Evolutionary conservation across 2,329 filamentous ascomycete species (phyloP).

Genomic region (Phyllosticta paracitricarpa): DNA sequence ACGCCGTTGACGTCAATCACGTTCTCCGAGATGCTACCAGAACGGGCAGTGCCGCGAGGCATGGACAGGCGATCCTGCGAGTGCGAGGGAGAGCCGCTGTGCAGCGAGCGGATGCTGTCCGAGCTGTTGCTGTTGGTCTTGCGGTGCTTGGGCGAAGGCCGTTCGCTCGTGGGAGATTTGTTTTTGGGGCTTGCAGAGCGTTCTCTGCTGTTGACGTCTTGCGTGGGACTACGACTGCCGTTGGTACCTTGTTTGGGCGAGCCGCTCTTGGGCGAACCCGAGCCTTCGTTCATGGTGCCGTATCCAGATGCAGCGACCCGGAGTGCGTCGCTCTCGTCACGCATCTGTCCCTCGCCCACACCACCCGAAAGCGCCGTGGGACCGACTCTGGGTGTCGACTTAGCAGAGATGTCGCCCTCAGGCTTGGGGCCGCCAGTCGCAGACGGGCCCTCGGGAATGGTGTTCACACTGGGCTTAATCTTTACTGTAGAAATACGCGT

Average conservation of each 20-base stretch:
- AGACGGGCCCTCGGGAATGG: constrained; percentile 34
- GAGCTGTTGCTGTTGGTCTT: constrained; percentile 17
- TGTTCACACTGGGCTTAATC: constrained; percentile 48
- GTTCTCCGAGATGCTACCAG: constrained; percentile 70
- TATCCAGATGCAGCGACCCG: constrained; percentile 45
- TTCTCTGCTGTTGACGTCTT: not conserved
- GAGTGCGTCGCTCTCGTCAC: constrained; percentile 51
- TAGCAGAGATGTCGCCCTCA: constrained; percentile 19
- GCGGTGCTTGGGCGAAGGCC: constrained; percentile 2
- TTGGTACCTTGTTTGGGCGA: constrained; percentile 10
- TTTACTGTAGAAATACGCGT: constrained; percentile 55
- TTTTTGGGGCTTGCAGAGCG: not conserved
- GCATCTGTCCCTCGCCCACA: constrained; percentile 44
- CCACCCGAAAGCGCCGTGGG: constrained; percentile 39
- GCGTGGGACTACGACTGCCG: not conserved
- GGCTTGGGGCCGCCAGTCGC: constrained; percentile 14
- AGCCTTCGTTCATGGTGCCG: constrained; percentile 28
- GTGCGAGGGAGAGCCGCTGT: constrained; percentile 16
- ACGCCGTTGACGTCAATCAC: constrained; percentile 65
- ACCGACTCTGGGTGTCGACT: constrained; percentile 21
- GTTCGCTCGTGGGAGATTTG: constrained; percentile 3
- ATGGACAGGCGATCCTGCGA: constrained; percentile 13
- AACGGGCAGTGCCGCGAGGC: constrained; percentile 42
- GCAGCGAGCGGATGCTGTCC: constrained; percentile 26
- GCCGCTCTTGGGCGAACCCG: too few relatives aligned